Evolutionary conservation across 345 rosid species (phyloP), one percentile per base, ranked within the genome.

Genomic region (Salix viminalis): DNA sequence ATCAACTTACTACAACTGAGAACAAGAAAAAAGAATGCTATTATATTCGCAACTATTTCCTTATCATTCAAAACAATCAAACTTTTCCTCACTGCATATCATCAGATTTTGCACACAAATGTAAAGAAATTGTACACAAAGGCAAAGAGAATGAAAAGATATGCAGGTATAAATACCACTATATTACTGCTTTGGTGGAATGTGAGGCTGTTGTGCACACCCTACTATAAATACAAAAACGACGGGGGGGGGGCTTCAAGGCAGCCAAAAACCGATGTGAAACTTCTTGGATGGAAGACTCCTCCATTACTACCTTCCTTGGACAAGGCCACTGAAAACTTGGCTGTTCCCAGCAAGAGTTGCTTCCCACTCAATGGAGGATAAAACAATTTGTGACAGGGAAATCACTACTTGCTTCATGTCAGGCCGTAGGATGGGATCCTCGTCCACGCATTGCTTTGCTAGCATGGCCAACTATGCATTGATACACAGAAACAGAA

Each of bases 281-380:
- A 15, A n/a, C 23, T 11, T 37, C 30, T 6, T 39, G 50, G 44
- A 46, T 41, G 50, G 28, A 8, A 11, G 15, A 58, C 60, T 61
- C 74, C 71, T 64, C n/a, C 74, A 68, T 46, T 62, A 13, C 79
- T 84, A 95, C 87, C 99, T 88, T 85, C 99, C 99, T 84, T 91
- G 99, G 75, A 95, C 97, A 61, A 95, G 92, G 67, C 99, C 98
- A 70, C 98, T 95, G 79, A 95, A 95, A 69, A 95, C 97, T 83
- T 95, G 99, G 82, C 97, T 95, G 83, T 86, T 93, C 65, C 99
- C 98, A 1, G 99, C 98, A 67, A 95, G 96, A 67, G 99, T 95
- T 74, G 99, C 98, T 84, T 95, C 99, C 99, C 99, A 95, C 86
- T 95, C 99, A 16, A 93, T 88, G 9, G 98, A 91, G 37, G 98